phyloP scores from a whole-genome alignment of 1,284 basidiomycete genomes.

The Moesziomyces sp. region DNA sequence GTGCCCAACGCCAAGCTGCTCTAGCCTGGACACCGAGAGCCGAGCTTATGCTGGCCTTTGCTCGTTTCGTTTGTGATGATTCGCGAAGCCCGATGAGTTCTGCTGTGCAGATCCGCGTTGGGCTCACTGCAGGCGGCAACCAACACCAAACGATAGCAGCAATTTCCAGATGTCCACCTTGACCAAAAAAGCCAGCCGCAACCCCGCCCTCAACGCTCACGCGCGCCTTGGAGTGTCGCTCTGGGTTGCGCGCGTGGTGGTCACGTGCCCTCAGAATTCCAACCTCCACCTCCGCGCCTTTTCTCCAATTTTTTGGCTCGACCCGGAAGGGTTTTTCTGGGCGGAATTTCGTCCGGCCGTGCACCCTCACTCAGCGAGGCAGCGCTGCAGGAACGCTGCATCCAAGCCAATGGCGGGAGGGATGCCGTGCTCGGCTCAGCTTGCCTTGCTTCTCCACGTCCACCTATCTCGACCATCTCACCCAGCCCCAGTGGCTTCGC shows the following conservation, averaged over 20 bases:
- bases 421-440: too few species aligned
- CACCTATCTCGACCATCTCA: background rate
- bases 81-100: background rate
- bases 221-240: too few species aligned
- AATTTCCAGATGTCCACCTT: background rate
- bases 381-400: too few species aligned
- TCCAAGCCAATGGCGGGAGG: too few species aligned
- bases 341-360: too few species aligned
- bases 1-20: background rate
- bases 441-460: too few species aligned
- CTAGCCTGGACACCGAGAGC: background rate
- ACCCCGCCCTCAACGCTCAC: background rate
- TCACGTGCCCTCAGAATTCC: too few species aligned
- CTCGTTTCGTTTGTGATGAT: background rate
- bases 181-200: background rate
- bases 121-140: background rate
- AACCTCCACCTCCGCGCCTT: too few species aligned
- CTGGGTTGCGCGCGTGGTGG: too few species aligned
- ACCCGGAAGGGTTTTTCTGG: too few species aligned
- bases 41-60: background rate
- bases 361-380: too few species aligned
- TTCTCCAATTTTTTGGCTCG: too few species aligned
- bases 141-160: background rate
- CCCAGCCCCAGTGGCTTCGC: background rate
- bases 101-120: background rate